These are phyloP conservation scores for Leccinum variicolor DNA, from an alignment of 768 basidiomycete species.

Conservation along the genomic window DNA sequence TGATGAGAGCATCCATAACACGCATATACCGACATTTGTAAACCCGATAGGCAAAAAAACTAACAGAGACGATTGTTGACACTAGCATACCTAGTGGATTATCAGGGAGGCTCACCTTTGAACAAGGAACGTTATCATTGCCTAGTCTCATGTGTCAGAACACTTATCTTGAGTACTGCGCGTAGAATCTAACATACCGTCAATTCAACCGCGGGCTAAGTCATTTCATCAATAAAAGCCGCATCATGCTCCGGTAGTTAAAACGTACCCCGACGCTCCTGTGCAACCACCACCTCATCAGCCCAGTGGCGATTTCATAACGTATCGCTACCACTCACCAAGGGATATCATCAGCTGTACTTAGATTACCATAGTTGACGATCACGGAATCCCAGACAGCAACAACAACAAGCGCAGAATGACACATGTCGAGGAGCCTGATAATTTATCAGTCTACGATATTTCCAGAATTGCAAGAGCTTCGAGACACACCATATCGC, in stretches of 20 bases:
- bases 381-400: conserved; percentile 27
- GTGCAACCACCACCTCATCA: not conserved
- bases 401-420: conserved; percentile 19
- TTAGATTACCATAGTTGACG: conserved; percentile 14
- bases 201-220: conserved; percentile 18
- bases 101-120: conserved; percentile 10
- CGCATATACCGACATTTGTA: conserved; percentile 16
- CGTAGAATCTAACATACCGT: conserved; percentile 12
- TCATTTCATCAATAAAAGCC: not conserved
- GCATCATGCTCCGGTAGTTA: not conserved
- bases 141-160: conserved; percentile 9
- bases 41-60: conserved; percentile 26
- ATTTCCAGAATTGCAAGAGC: not conserved
- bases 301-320: not conserved
- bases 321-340: conserved; percentile 12
- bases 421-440: conserved; percentile 25
- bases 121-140: conserved; percentile 23
- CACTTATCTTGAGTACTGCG: not conserved
- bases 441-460: not conserved
- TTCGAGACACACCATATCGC: conserved; percentile 16
- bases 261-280: conserved; percentile 25
- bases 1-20: not conserved
- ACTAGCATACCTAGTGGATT: too few relatives aligned
- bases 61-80: conserved; percentile 1
- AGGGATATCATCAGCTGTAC: conserved; percentile 11